These are phyloP conservation scores for Trifolium subterraneum DNA, from an alignment of 306 rosid genomes.

Conservation along the genomic window DNA sequence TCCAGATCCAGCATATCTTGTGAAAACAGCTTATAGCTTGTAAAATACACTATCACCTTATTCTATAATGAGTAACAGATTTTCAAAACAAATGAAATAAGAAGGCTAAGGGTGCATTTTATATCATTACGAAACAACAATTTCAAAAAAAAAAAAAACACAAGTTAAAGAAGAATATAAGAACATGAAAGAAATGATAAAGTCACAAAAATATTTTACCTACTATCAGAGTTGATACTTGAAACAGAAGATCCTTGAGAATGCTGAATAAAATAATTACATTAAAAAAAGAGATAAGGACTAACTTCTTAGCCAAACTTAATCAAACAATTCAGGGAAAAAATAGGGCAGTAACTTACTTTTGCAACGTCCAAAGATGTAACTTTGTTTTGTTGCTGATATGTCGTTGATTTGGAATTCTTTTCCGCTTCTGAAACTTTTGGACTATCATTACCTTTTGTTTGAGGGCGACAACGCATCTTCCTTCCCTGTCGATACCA, in stretches of 20 bases:
- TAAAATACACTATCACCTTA: too few species aligned
- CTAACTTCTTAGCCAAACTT: slow-evolving; percentile 13
- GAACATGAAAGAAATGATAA: slow-evolving; percentile 29
- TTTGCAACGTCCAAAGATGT: slow-evolving; percentile 51
- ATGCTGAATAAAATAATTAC: slow-evolving; percentile 55
- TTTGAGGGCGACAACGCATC: slow-evolving; percentile 67
- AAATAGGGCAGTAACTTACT: slow-evolving; percentile 30
- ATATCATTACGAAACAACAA: neutral
- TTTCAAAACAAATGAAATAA: neutral
- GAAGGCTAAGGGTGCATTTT: neutral
- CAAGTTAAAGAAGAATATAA: neutral
- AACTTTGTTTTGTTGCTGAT: slow-evolving; percentile 43
- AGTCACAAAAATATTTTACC: slow-evolving; percentile 55
- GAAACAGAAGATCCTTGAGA: slow-evolving; percentile 57
- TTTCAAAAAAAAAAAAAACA: slow-evolving; percentile 21
- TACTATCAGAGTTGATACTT: slow-evolving; percentile 53
- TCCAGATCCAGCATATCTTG: neutral
- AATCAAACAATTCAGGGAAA: slow-evolving; percentile 24
- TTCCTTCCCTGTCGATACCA: slow-evolving; percentile 58
- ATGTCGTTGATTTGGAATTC: slow-evolving; percentile 46
- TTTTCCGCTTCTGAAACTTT: slow-evolving; percentile 55
- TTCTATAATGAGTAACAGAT: too few species aligned
- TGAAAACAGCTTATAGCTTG: neutral
- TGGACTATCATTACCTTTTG: slow-evolving; percentile 51
- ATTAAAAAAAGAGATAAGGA: slow-evolving; percentile 37